These are phyloP conservation scores for Borovskyia barvae DNA, from an alignment of 208 protist species.

Conservation along the genomic window DNA sequence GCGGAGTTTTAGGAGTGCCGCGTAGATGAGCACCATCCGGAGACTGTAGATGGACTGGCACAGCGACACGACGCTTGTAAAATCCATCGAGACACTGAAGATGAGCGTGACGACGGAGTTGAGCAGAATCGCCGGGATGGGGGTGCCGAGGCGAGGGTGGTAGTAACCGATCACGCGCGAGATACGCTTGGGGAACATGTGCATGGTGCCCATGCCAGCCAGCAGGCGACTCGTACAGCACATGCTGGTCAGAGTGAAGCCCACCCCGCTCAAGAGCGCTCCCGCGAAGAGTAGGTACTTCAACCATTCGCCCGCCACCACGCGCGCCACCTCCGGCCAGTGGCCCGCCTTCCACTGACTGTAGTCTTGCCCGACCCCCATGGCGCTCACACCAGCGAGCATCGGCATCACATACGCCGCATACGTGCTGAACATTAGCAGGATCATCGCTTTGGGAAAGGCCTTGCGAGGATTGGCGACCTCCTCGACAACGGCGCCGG, in stretches of 20 bases:
- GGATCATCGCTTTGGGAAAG: conserved; percentile 55
- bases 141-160: conserved; percentile 77
- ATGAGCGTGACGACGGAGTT: conserved; percentile 61
- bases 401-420: conserved; percentile 79
- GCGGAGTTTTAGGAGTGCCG: conserved; percentile 63
- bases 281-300: conserved; percentile 80
- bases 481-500: conserved; percentile 76
- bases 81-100: conserved; percentile 70
- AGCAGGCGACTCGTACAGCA: conserved; percentile 83
- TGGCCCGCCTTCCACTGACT: conserved; percentile 66
- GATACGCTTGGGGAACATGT: conserved; percentile 79
- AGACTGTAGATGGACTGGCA: conserved; percentile 82
- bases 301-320: conserved; percentile 62
- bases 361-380: conserved; percentile 67
- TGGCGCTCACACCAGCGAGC: conserved; percentile 71
- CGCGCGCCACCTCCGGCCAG: conserved; percentile 66
- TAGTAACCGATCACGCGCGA: conserved; percentile 82
- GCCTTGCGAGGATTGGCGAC: conserved; percentile 57
- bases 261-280: conserved; percentile 65
- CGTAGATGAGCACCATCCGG: conserved; percentile 79
- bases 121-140: conserved; percentile 71
- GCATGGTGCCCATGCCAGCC: conserved; percentile 82
- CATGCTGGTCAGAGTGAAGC: conserved; percentile 82
- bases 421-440: conserved; percentile 78
- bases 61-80: conserved; percentile 72